phyloP scores from a whole-genome alignment of 2,329 filamentous ascomycete genomes.

The Beauveria sp. region DNA sequence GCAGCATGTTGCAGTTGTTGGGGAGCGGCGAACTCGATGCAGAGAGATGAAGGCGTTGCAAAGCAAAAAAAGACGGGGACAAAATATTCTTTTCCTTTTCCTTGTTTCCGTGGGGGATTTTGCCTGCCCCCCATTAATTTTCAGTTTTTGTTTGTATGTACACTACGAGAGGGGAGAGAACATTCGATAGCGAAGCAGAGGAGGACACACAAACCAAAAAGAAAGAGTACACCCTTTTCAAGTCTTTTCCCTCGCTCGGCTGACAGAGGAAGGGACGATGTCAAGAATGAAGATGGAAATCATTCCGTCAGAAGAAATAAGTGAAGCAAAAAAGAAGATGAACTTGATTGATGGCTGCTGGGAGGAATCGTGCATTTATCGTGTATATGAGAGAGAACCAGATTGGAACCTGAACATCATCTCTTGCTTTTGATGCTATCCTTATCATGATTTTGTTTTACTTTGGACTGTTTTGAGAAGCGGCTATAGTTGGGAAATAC shows the following conservation, averaged over 20 bases:
- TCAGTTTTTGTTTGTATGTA: conserved; percentile 11
- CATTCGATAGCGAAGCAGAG: conserved; percentile 1
- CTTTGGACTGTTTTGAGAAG: too few species aligned
- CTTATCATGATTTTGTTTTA: too few species aligned
- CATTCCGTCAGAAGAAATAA: too few species aligned
- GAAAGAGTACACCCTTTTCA: neutral
- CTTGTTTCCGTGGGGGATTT: neutral
- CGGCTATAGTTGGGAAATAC: too few species aligned
- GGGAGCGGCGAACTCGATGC: neutral
- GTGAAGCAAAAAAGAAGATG: neutral
- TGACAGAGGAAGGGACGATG: too few species aligned
- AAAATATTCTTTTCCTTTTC: neutral
- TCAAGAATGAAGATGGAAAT: too few species aligned
- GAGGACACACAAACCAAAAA: conserved; percentile 2
- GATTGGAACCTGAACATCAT: neutral
- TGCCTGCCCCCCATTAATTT: conserved; percentile 2
- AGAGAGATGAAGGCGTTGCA: conserved; percentile 4
- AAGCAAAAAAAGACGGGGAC: conserved; percentile 2
- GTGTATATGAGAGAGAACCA: neutral
- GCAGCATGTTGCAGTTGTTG: neutral
- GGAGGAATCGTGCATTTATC: neutral
- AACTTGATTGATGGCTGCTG: neutral
- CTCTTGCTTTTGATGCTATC: neutral
- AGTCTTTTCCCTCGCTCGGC: too few species aligned
- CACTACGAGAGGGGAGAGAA: conserved; percentile 1